Evolutionary conservation across 2,329 filamentous ascomycete genomes (phyloP), one percentile per base, ranked within the genome.

Genomic region (Nemania sp.): DNA sequence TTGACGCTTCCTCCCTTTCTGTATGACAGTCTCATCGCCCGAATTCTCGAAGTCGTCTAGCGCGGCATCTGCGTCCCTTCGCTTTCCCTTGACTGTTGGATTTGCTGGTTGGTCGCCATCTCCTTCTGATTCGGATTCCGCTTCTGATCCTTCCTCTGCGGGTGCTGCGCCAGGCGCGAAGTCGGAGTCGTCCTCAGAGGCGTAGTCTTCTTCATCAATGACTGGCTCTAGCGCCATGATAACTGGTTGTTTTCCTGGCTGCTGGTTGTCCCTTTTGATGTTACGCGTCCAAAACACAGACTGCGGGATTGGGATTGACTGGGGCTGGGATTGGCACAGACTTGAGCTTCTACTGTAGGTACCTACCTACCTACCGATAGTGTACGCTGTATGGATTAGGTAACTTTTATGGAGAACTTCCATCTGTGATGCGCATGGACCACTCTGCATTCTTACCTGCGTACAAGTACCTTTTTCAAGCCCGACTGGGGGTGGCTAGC

Each of bases 171-270:
- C 86, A n/a, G 84, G 85, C 21, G 87, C 83, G 63, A 91, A 91
- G 71, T 91, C 88, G 10, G 88, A 90, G 71, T 92, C 89, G 66
- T 91, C 86, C 3, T 88, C 87, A 1, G 88, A 90, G 15, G 81
- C 84, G 68, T 91, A 91, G 34, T 85, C 81, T 17, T 82, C 80
- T 17, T 82, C 80, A 53, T 80, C 77, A 50, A 72, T 70, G 57
- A 73, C 65, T 18, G 75, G 72, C 49, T 80, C 79, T 49, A 75
- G 69, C 12, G 77, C 67, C 81, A 84, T 84, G 54, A 63, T 76
- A 55, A 48, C 32, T 43, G 21, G 18, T 42, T 5, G 32, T 56
- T 5, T 18, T 29, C 2, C 49, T 34, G n/a, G 46, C 15, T 13
- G 29, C 9, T 39, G 11, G 32, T n/a, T n/a, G 43, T 47, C 42